A percentile compares a stretch with the other conserved stretches of the same genome.
Conservation (phyloP, 2,329 filamentous ascomycete genomes). For the Aspergillus persii region DNA sequence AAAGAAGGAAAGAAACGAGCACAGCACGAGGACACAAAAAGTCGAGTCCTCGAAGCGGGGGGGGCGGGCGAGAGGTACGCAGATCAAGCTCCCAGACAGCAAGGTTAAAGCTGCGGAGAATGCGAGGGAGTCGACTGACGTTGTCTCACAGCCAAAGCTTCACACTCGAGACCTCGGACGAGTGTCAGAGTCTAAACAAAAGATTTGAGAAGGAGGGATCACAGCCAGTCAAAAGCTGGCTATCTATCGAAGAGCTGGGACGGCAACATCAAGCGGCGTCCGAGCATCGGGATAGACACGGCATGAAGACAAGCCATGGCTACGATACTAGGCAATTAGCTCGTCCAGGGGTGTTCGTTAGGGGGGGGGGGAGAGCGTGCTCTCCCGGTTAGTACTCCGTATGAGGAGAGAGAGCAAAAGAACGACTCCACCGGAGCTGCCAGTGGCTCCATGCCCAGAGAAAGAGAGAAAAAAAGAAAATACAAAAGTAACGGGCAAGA, state of each 20-base stretch:
- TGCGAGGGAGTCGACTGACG: conserved; percentile 3
- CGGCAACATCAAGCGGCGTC: neutral
- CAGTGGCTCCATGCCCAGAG: conserved; percentile 19
- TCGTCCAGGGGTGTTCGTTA: conserved; percentile 34
- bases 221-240: conserved; percentile 11
- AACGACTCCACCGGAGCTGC: conserved; percentile 31
- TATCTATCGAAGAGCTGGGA: conserved; percentile 6
- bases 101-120: conserved; percentile 4
- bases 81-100: conserved; percentile 1
- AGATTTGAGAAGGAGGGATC: conserved; percentile 16
- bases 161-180: neutral
- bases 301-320: conserved; percentile 14
- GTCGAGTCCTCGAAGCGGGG: conserved; percentile 5
- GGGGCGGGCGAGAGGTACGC: neutral
- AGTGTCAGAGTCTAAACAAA: conserved; percentile 4
- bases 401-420: conserved; percentile 15
- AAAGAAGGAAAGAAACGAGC: neutral
- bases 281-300: conserved; percentile 9
- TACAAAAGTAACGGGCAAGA: neutral
- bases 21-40: neutral
- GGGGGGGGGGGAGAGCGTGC: conserved; percentile 27
- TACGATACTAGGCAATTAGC: conserved; percentile 17
- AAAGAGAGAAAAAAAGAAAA: conserved; percentile 8
- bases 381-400: conserved; percentile 28
- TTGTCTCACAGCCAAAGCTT: conserved; percentile 8